These are phyloP conservation scores for Solanum peruvianum DNA, from an alignment of 257 asterid genomes.

Conservation along the genomic window DNA sequence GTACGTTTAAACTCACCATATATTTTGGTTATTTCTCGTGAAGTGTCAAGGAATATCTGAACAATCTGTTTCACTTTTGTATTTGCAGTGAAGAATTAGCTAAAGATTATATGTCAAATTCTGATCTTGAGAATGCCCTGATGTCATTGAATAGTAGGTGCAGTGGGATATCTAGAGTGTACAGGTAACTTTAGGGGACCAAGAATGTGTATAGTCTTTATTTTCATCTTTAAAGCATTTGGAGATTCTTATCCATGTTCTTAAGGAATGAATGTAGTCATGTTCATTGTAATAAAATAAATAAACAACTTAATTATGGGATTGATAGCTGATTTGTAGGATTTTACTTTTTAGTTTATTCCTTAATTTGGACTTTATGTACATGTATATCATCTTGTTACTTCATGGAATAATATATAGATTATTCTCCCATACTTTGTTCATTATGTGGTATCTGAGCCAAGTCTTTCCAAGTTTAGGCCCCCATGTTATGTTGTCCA, in stretches of 20 bases:
- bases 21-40: not conserved
- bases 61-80: not conserved
- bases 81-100: slow-evolving; percentile 61
- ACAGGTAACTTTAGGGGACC: slow-evolving; percentile 47
- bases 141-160: slow-evolving; percentile 54
- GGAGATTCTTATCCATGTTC: not conserved
- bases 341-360: not conserved
- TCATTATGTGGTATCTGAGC: not conserved
- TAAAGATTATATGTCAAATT: slow-evolving; percentile 76
- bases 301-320: not conserved
- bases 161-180: slow-evolving; percentile 62
- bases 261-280: not conserved
- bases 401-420: not conserved
- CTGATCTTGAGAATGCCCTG: slow-evolving; percentile 76
- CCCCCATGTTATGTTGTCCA: not conserved
- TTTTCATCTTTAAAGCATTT: not conserved
- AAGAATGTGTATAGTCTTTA: not conserved
- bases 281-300: not conserved
- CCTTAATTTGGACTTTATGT: not conserved
- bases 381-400: not conserved
- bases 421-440: not conserved
- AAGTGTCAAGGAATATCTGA: not conserved
- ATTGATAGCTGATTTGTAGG: not conserved
- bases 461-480: not conserved
- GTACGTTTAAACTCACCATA: slow-evolving; percentile 18